Percentiles rank a stretch among this genome's conserved stretches.
phyloP scores from a whole-genome alignment of 495 filamentous ascomycete genomes.

The Aspergillus indologenus region DNA sequence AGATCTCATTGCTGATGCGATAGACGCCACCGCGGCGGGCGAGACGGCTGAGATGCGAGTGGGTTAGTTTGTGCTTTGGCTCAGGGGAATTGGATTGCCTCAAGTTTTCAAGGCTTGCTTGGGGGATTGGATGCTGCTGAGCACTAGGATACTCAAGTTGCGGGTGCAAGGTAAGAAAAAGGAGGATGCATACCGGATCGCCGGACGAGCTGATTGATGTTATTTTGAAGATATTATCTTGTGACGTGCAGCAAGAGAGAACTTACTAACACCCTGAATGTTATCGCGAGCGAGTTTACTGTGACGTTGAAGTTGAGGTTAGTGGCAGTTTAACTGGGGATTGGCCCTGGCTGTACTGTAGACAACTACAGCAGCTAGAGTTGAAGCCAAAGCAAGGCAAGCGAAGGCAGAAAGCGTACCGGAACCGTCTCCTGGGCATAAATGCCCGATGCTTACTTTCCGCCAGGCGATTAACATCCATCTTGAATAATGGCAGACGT shows the following conservation, averaged over 20 bases:
- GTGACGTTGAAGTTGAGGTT: slow-evolving; percentile 36
- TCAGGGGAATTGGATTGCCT: neutral
- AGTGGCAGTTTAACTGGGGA: too few relatives aligned
- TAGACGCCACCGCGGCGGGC: slow-evolving; percentile 78
- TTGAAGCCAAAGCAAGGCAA: neutral
- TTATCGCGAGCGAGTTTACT: slow-evolving; percentile 61
- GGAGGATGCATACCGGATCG: slow-evolving; percentile 56
- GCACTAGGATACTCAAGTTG: too few relatives aligned
- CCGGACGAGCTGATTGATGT: slow-evolving; percentile 51
- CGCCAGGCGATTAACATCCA: neutral
- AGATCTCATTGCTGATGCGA: slow-evolving; percentile 65
- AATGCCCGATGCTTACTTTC: too few relatives aligned
- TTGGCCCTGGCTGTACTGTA: too few relatives aligned
- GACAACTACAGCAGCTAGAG: too few relatives aligned
- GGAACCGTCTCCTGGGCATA: neutral
- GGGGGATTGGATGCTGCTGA: too few relatives aligned
- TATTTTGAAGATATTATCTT: neutral
- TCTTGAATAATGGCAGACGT: too few relatives aligned
- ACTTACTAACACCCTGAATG: slow-evolving; percentile 56
- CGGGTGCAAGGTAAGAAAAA: too few relatives aligned
- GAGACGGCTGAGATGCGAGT: slow-evolving; percentile 55
- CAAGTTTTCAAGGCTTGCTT: too few relatives aligned
- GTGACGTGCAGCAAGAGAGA: neutral
- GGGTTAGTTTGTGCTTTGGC: neutral
- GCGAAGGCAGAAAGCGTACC: neutral